phyloP scores from a whole-genome alignment of 2,329 filamentous ascomycete species.

The Fusarium irregulare region DNA sequence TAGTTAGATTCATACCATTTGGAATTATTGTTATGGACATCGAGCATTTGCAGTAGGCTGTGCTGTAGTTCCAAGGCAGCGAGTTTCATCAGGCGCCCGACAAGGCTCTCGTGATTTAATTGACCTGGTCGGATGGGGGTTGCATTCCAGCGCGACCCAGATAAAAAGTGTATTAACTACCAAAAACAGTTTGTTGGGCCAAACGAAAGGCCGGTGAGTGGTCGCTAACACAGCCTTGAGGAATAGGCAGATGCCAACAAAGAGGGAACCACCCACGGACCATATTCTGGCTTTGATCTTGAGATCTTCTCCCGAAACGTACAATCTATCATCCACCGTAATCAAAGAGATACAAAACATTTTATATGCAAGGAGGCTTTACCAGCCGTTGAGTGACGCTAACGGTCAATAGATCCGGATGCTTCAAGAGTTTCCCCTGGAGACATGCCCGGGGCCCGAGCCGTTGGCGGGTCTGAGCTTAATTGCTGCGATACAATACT shows the following conservation, averaged over 20 bases:
- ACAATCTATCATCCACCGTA: neutral
- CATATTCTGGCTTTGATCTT: neutral
- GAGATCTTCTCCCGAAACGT: neutral
- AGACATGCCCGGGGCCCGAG: neutral
- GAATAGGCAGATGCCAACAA: constrained; percentile 1
- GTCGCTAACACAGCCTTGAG: neutral
- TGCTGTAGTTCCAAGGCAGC: neutral
- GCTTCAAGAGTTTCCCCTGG: neutral
- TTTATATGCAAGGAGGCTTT: neutral
- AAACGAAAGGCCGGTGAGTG: neutral
- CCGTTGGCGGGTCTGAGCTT: neutral
- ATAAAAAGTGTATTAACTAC: neutral
- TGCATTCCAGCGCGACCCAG: neutral
- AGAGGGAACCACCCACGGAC: neutral
- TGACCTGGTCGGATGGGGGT: neutral
- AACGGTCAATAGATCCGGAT: neutral
- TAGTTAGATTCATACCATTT: neutral
- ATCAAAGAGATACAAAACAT: neutral
- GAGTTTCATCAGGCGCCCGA: constrained; percentile 2
- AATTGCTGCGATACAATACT: neutral
- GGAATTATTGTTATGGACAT: too few relatives aligned
- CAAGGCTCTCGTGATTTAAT: neutral
- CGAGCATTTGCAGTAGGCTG: neutral
- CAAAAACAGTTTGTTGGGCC: neutral
- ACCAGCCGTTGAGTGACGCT: neutral